Evolutionary conservation across 768 basidiomycete genomes (phyloP), one percentile per base, ranked within the genome.

Genomic region (Leucocoprinus leucothites): DNA sequence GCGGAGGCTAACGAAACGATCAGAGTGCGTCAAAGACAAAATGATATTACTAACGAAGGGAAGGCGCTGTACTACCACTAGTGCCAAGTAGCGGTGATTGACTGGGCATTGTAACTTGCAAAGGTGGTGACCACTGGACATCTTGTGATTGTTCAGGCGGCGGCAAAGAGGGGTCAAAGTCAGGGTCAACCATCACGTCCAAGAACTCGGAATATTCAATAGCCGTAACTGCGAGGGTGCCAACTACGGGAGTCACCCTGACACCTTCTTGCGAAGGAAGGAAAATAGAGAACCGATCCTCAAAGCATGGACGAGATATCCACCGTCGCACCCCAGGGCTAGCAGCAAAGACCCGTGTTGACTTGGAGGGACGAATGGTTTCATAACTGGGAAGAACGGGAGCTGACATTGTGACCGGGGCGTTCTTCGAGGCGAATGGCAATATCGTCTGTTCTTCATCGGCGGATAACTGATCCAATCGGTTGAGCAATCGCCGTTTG

Each of bases 251-350:
- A 16, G 67, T 66, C 34, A 72, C 57, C 18, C 72, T 63, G 35
- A 78, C 65, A 11, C 66, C 73, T 16, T 64, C 71, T 9, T 69
- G 65, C 21, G 68, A 64, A 3, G 74, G 73, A 11, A 78, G 67
- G 73, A 84, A 87, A 3, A 88, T 72, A 24, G 73, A 68, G 58
- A 80, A 71, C 28, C 88, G 76, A 53, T 91, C 87, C 67, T 92
- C 89, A 65, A 89, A 91, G 64, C 86, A 86, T 22, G 86, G 84
- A 3, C 89, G 85, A 35, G 75, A 72, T 58, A 82, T 75, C 90
- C 90, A 92, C n/a, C 71, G 77, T 41, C 76, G 77, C 44, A 92
- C 71, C 52, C 86, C 85, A 13, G 72, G 71, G 63, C 85, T 86
- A 38, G 69, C 68, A n/a, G 62, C 64, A 35, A 70, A 71, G 38